Evolutionary conservation across 352 stramenopile genomes (phyloP).

Genomic region (Globisporangium nagaii): DNA sequence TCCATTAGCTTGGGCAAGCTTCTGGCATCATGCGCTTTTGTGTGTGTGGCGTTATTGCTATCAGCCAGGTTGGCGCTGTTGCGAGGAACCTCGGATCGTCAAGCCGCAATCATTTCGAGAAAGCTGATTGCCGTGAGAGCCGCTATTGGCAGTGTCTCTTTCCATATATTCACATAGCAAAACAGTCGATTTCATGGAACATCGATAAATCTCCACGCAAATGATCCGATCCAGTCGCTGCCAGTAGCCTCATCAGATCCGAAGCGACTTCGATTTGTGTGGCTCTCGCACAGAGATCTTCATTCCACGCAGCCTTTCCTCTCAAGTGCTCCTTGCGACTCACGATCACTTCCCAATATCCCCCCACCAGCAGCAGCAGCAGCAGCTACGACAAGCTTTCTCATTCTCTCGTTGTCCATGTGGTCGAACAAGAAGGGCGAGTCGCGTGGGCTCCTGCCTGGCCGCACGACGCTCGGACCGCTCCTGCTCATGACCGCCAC

Average conservation of each 20-base stretch:
- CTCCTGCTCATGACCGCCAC: conserved; percentile 86
- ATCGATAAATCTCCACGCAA: too few species aligned
- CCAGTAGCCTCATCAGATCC: neutral
- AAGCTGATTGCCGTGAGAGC: too few species aligned
- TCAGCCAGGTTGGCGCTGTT: too few species aligned
- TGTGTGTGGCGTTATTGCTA: too few species aligned
- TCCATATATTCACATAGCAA: too few species aligned
- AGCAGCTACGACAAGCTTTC: too few species aligned
- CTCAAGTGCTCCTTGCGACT: neutral
- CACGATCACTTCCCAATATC: neutral
- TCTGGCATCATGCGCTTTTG: too few species aligned
- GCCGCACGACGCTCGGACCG: conserved; percentile 77
- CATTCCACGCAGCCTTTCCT: neutral
- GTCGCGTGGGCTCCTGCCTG: conserved; percentile 66
- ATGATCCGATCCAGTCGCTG: neutral
- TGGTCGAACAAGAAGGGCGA: conserved; percentile 71
- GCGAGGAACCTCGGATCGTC: too few species aligned
- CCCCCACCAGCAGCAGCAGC: neutral
- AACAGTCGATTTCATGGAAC: too few species aligned
- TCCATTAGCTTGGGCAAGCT: too few species aligned
- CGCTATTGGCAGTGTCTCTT: too few species aligned
- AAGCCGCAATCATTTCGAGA: too few species aligned
- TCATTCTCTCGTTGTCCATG: conserved; percentile 32
- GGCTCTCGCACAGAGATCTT: neutral
- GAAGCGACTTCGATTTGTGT: neutral